Evolutionary conservation across 2,329 filamentous ascomycete species (phyloP).

Genomic region (Phialophora chinensis): DNA sequence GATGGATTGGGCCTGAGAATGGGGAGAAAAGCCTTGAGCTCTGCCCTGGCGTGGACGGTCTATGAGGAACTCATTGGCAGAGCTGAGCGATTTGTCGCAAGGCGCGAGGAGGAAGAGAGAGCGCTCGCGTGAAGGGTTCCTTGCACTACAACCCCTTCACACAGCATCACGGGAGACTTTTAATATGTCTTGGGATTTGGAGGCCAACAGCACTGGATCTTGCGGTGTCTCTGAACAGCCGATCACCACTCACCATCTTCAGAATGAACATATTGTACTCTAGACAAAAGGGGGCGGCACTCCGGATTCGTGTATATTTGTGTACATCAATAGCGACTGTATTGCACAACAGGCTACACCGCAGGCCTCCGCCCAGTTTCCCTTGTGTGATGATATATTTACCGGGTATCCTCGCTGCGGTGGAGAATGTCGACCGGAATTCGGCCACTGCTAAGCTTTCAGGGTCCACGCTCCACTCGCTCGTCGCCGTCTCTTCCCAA

Average conservation of each 20-base stretch:
- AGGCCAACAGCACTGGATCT: background rate
- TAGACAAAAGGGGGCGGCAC: background rate
- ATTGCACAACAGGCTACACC: background rate
- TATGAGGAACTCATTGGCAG: constrained; percentile 91
- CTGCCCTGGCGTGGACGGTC: constrained; percentile 94
- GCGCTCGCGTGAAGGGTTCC: constrained; percentile 30
- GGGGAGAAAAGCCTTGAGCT: constrained; percentile 88
- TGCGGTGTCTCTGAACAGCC: background rate
- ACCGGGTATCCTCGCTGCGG: too few relatives aligned
- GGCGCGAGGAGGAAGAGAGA: constrained; percentile 25
- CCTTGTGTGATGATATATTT: background rate
- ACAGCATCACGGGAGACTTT: background rate
- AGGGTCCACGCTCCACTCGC: background rate
- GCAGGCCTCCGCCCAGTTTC: background rate
- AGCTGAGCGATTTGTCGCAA: constrained; percentile 57
- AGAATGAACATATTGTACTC: background rate
- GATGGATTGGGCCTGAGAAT: constrained; percentile 86
- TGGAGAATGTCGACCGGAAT: background rate
- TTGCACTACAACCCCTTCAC: background rate
- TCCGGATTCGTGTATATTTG: background rate
- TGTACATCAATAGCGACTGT: background rate
- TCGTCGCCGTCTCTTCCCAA: background rate
- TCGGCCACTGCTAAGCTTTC: background rate
- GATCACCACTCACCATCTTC: constrained; percentile 2
- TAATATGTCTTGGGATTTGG: background rate